Evolutionary conservation across 495 filamentous ascomycete genomes (phyloP), one percentile per base, ranked within the genome.

Genomic region (Pseudomonodictys pantanalensis): DNA sequence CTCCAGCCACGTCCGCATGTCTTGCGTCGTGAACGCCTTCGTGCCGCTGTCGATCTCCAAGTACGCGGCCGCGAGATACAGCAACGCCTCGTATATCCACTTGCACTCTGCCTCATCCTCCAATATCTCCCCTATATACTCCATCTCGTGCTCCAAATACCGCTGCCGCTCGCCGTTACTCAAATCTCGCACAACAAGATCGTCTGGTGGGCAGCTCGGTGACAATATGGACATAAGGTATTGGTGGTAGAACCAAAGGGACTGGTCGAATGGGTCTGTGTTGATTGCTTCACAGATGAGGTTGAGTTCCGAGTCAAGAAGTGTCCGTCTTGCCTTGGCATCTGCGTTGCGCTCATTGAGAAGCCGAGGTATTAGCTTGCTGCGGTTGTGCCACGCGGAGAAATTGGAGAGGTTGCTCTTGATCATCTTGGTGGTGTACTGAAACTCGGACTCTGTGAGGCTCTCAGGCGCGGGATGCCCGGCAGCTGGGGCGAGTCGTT

Each of bases 201-300:
- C 69, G n/a, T 69, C 63, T 7, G 65, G 66, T 11, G 68, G 29
- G 32, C 52, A 63, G 2, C 48, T 11, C 4, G 72, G 44, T 9
- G 67, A 68, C 75, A 86, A 78, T 3, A 73, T 81, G 61, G 74
- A 81, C 74, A 96, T 85, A 55, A 96, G 71, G 68, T 83, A 92
- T 56, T 89, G 85, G 67, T 97, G 90, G 71, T 97, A 99, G 71
- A 91, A 96, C 95, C 95, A 99, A 12, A 96, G 75, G 9, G 89
- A 92, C 65, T 96, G 92, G 69, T 96, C 91, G 58, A 91, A 87
- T 5, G 91, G 89, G 63, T 95, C 92, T 15, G 90, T 91, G 50
- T 83, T 84, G 39, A 97, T 80, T 0, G 87, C 91, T 47, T 83
- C 78, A 52, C 86, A 81, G 29, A 96, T 86, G 23, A 90, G 75